These are phyloP conservation scores for Spinacia oleracea DNA, from an alignment of 179 eudicot species.

Conservation along the genomic window DNA sequence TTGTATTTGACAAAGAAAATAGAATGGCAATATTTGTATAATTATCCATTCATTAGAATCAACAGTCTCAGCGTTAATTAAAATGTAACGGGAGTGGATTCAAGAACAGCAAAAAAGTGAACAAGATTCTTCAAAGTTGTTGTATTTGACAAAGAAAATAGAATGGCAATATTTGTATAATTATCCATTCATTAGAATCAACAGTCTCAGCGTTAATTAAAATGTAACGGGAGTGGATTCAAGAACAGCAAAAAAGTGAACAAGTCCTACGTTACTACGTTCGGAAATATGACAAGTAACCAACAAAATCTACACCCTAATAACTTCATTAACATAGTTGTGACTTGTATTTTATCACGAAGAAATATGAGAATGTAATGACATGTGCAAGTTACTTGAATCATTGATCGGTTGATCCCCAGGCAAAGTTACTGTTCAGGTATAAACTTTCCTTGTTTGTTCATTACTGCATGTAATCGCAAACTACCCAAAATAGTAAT, in stretches of 20 bases:
- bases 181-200: not conserved
- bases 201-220: not conserved
- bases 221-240: not conserved
- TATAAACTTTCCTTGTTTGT: not conserved
- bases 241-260: not conserved
- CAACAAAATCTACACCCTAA: not conserved
- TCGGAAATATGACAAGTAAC: not conserved
- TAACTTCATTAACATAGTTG: not conserved
- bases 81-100: not conserved
- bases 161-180: not conserved
- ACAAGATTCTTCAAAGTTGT: not conserved
- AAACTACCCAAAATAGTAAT: slow-evolving; percentile 16
- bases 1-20: not conserved
- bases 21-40: not conserved
- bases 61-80: not conserved
- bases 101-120: not conserved
- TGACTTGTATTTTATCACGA: not conserved
- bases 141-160: not conserved
- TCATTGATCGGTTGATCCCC: slow-evolving; percentile 18
- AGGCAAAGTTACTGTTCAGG: not conserved
- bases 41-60: not conserved
- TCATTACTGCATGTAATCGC: slow-evolving; percentile 3
- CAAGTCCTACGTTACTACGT: not conserved
- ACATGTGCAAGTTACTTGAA: not conserved
- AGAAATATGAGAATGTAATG: not conserved